These are phyloP conservation scores for Juglanconis oblonga DNA, from an alignment of 2,329 filamentous ascomycete species.

Conservation along the genomic window DNA sequence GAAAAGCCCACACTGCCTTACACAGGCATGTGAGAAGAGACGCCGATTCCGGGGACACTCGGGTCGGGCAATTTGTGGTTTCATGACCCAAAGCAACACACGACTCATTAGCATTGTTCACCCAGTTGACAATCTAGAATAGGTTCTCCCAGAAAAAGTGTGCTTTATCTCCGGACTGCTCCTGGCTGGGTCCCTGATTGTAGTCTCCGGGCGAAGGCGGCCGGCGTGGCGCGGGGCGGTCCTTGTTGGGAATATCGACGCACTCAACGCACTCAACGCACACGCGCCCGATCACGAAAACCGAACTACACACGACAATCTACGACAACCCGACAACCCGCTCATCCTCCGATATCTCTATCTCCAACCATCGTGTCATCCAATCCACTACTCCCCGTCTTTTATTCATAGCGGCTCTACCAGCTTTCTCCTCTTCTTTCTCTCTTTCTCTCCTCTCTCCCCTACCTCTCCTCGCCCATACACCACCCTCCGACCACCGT, in stretches of 20 bases:
- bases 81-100: not conserved
- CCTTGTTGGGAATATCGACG: too few relatives aligned
- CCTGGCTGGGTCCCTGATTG: not conserved
- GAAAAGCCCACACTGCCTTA: too few relatives aligned
- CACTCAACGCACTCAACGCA: too few relatives aligned
- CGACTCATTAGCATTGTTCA: constrained; percentile 8
- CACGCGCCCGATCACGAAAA: not conserved
- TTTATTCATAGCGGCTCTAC: not conserved
- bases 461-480: not conserved
- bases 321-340: too few relatives aligned
- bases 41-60: constrained; percentile 1
- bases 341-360: not conserved
- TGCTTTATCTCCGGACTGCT: not conserved
- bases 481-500: not conserved
- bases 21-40: not conserved
- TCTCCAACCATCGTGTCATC: not conserved
- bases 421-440: not conserved
- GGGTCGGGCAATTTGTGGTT: not conserved
- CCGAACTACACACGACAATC: not conserved
- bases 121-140: not conserved
- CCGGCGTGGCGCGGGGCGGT: too few relatives aligned
- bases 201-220: not conserved
- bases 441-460: not conserved
- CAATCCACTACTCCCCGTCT: not conserved
- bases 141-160: not conserved